These are phyloP conservation scores for Ogataea pini DNA, from an alignment of 805 yeast genomes.

Conservation along the genomic window DNA sequence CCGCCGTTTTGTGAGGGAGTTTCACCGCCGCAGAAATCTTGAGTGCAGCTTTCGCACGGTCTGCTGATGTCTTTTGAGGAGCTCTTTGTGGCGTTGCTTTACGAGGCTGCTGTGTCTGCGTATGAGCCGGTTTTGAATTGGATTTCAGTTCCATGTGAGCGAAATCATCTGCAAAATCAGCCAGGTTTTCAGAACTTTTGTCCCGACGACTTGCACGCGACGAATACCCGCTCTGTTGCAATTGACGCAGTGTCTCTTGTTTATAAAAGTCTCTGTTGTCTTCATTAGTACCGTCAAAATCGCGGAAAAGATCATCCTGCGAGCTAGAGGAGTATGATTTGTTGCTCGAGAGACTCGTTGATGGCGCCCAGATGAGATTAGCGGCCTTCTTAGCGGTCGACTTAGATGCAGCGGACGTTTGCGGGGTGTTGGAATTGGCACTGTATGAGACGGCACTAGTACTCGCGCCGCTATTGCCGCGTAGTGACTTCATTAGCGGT, in stretches of 20 bases:
- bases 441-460: slow-evolving; percentile 5
- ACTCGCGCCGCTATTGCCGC: slow-evolving; percentile 15
- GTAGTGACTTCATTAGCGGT: slow-evolving; percentile 26
- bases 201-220: slow-evolving; percentile 22
- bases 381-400: slow-evolving; percentile 38
- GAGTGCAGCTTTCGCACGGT: slow-evolving; percentile 34
- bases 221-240: slow-evolving; percentile 28
- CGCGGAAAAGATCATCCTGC: slow-evolving; percentile 27
- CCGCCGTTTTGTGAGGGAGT: slow-evolving; percentile 21
- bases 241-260: slow-evolving; percentile 30
- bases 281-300: slow-evolving; percentile 27
- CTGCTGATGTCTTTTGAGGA: slow-evolving; percentile 28
- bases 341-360: slow-evolving; percentile 29
- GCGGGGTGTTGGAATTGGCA: neutral
- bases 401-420: slow-evolving; percentile 9
- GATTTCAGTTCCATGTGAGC: slow-evolving; percentile 14
- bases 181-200: slow-evolving; percentile 19
- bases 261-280: slow-evolving; percentile 27
- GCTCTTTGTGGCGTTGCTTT: slow-evolving; percentile 11
- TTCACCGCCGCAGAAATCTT: slow-evolving; percentile 37
- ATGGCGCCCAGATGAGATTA: slow-evolving; percentile 40
- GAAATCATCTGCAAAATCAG: slow-evolving; percentile 16
- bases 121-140: neutral
- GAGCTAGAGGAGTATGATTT: slow-evolving; percentile 29
- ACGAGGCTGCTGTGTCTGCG: slow-evolving; percentile 10